A percentile compares a stretch with the other conserved stretches of the same genome.
phyloP scores from a whole-genome alignment of 352 stramenopile genomes.

The Pythium myriotylum region DNA sequence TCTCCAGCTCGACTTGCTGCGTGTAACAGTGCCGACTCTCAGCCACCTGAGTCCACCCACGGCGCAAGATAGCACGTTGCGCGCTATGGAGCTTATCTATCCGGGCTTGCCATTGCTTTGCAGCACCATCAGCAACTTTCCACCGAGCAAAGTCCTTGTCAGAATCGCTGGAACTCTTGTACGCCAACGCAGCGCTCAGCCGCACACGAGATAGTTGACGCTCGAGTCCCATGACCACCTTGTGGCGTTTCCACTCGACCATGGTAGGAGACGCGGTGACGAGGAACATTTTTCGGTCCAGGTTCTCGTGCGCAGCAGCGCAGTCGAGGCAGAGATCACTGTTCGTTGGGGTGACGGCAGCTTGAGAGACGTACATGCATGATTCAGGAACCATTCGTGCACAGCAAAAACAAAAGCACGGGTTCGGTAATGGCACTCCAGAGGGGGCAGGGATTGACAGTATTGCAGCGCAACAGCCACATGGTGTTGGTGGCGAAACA shows the following conservation, averaged over 20 bases:
- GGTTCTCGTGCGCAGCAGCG: slow-evolving; percentile 6
- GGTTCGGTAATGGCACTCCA: slow-evolving; percentile 7
- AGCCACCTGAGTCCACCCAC: slow-evolving; percentile 3
- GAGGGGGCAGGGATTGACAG: slow-evolving; percentile 10
- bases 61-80: slow-evolving; percentile 1
- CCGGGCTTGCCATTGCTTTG: slow-evolving; percentile 8
- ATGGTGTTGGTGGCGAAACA: neutral
- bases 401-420: slow-evolving; percentile 20
- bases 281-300: slow-evolving; percentile 14
- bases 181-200: neutral
- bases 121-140: slow-evolving; percentile 3
- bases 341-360: neutral
- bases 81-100: slow-evolving; percentile 6
- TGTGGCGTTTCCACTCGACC: slow-evolving; percentile 12
- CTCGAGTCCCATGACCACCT: slow-evolving; percentile 1
- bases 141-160: slow-evolving; percentile 9
- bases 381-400: slow-evolving; percentile 13
- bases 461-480: slow-evolving; percentile 5
- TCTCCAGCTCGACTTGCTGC: slow-evolving; percentile 2
- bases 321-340: slow-evolving; percentile 11
- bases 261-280: slow-evolving; percentile 9
- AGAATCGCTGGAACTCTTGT: slow-evolving; percentile 3
- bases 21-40: slow-evolving; percentile 8
- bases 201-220: slow-evolving; percentile 10
- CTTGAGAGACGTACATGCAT: slow-evolving; percentile 9